These are phyloP conservation scores for Diaporthe citri DNA, from an alignment of 2,329 filamentous ascomycete species.

Conservation along the genomic window DNA sequence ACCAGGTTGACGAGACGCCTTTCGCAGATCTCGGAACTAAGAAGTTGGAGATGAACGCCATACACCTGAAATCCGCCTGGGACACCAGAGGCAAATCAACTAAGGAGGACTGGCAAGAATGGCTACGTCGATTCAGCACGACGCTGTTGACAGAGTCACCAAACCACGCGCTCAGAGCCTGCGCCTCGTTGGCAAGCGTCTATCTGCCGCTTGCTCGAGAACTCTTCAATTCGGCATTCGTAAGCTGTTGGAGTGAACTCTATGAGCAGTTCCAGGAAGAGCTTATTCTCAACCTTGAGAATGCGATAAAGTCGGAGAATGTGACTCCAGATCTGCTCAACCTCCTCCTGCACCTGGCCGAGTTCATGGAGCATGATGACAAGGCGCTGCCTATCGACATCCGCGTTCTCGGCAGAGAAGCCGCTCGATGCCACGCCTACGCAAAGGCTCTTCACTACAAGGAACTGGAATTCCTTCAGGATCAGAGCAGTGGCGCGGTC, in stretches of 20 bases:
- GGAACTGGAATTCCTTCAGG: constrained; percentile 96
- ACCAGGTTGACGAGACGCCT: constrained; percentile 82
- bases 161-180: constrained; percentile 93
- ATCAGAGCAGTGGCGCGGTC: constrained; percentile 94
- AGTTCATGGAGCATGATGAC: constrained; percentile 99
- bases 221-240: constrained; percentile 98
- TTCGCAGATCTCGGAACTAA: constrained; percentile 89
- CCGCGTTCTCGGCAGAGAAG: constrained; percentile 91
- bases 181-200: constrained; percentile 89
- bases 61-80: constrained; percentile 97
- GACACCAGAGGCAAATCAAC: constrained; percentile 97
- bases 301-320: constrained; percentile 92
- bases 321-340: constrained; percentile 96
- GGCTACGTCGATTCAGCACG: constrained; percentile 96
- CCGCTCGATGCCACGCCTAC: constrained; percentile 96
- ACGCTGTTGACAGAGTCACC: constrained; percentile 95
- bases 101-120: constrained; percentile 99
- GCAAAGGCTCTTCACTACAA: constrained; percentile 99
- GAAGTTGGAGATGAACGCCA: constrained; percentile 96
- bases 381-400: constrained; percentile 99
- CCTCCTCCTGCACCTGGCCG: constrained; percentile 92
- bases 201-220: constrained; percentile 93
- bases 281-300: constrained; percentile 94
- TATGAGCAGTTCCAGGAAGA: constrained; percentile 98
- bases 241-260: constrained; percentile 98